Conservation (phyloP, 1,284 basidiomycete genomes). For the Veloporphyrellus conicus region DNA sequence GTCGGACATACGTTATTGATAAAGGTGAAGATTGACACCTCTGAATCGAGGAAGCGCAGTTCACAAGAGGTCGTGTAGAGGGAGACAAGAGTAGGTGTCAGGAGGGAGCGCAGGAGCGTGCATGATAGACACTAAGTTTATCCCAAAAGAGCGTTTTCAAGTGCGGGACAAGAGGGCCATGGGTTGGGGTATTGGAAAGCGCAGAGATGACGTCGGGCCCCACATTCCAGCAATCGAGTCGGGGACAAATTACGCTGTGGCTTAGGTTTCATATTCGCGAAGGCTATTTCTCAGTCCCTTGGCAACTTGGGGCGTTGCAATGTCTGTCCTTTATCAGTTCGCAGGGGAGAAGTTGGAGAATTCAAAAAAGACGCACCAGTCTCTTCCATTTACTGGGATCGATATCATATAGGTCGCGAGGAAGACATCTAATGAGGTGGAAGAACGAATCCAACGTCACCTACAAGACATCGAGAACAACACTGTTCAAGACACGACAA, state of each 20-base stretch:
- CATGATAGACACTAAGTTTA: constrained; percentile 12
- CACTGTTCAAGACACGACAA: constrained; percentile 21
- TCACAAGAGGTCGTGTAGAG: constrained; percentile 12
- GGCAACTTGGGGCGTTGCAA: constrained; percentile 28
- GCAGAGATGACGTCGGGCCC: constrained; percentile 24
- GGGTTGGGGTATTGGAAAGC: constrained; percentile 21
- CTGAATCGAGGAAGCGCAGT: constrained; percentile 15
- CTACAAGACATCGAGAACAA: constrained; percentile 29
- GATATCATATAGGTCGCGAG: constrained; percentile 25
- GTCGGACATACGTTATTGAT: too few relatives aligned
- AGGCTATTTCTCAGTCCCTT: constrained; percentile 29
- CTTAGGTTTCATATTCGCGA: constrained; percentile 16
- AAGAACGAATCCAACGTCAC: constrained; percentile 18
- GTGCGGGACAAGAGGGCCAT: constrained; percentile 23
- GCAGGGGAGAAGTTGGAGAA: background rate
- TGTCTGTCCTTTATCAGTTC: constrained; percentile 13
- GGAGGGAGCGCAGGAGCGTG: constrained; percentile 22
- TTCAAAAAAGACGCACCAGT: constrained; percentile 15
- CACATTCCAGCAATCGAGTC: constrained; percentile 7
- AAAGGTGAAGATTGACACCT: constrained; percentile 22
- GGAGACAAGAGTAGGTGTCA: constrained; percentile 20
- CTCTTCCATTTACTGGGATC: constrained; percentile 1
- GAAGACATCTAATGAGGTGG: constrained; percentile 24
- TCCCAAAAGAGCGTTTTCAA: constrained; percentile 24
- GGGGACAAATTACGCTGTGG: background rate